phyloP scores from a whole-genome alignment of 768 basidiomycete species.

The Leccinum uliginosum region DNA sequence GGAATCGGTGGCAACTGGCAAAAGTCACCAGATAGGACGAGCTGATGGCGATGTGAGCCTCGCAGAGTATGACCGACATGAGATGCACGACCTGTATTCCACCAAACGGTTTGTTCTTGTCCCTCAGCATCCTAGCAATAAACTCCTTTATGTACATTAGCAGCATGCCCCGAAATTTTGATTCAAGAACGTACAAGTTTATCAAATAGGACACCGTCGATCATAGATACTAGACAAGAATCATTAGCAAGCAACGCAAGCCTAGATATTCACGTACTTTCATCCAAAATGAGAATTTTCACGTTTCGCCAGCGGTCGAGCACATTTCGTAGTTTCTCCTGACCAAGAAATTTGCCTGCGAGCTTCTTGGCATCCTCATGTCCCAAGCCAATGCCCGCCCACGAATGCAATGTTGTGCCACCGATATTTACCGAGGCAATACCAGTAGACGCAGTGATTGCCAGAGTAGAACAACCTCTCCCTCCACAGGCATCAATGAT shows the following conservation, averaged over 20 bases:
- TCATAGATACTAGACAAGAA: conserved; percentile 71
- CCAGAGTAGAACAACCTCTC: conserved; percentile 39
- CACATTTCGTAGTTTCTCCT: conserved; percentile 35
- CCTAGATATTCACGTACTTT: conserved; percentile 47
- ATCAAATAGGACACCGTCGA: conserved; percentile 76
- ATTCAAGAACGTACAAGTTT: conserved; percentile 52
- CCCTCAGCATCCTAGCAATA: conserved; percentile 57
- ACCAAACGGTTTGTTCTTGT: conserved; percentile 62
- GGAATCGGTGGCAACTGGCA: conserved; percentile 86
- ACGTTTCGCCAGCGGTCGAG: conserved; percentile 60
- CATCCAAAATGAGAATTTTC: conserved; percentile 74
- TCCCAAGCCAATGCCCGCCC: conserved; percentile 79
- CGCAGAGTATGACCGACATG: neutral
- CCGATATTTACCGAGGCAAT: conserved; percentile 83
- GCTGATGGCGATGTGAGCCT: conserved; percentile 36
- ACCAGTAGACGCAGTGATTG: conserved; percentile 75
- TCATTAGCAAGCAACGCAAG: neutral
- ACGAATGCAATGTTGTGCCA: conserved; percentile 76
- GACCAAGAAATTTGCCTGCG: conserved; percentile 48
- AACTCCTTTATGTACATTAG: conserved; percentile 42
- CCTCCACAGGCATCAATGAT: conserved; percentile 55
- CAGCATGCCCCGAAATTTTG: conserved; percentile 32
- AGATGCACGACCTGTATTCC: conserved; percentile 70
- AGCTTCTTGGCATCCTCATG: conserved; percentile 49
- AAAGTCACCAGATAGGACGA: conserved; percentile 85